Base-by-base conservation (phyloP, 139 green algal species). In the Nannochloris sp. region DNA sequence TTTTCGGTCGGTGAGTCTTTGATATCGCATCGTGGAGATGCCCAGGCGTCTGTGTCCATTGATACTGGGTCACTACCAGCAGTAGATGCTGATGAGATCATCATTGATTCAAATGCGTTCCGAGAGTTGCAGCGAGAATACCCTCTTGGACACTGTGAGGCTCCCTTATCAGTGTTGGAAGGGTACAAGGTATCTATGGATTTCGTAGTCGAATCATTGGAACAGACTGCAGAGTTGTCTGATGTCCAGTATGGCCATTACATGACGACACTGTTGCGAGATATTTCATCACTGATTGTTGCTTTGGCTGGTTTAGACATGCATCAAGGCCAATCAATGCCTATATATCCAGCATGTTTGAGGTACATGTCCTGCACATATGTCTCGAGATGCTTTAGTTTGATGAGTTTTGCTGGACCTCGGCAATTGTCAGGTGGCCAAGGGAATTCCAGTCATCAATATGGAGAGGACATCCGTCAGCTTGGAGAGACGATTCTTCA, bases 21-120 rank as follows among this genome's bases (percentile, higher is more conserved):
- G 59, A 59, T 8, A 43, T 60, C 61, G 60, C 64, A 60, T 55
- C 37, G 2, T 51, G 24, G 12, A 75, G 37, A 65, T 64, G 15
- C 40, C 57, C 44, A 44, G 37, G 7, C 34, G 61, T 4, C 34
- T 67, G 3, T 60, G 53, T 34, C 27, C 29, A 44, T 60, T 69
- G 19, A 44, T 61, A 6, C 40, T 44, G 10, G 44, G 24, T 21
- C 57, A 56, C 15, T 34, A 57, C 31, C 54, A 44, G 54, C 68
- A 62, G 67, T 61, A 44, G 12, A 24, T 59, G 60, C 3, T 8
- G 56, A 23, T 40, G 56, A 62, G 56, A 48, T 40, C n/a, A 21
- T 62, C 15, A 10, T 21, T 62, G 63, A 16, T 44, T 11, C 29
- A 57, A 25, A 12, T 53, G 46, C 12, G 15, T 21, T 25, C 5